These are phyloP conservation scores for Tuber borchii DNA, from an alignment of 495 filamentous ascomycete genomes.

Conservation along the genomic window DNA sequence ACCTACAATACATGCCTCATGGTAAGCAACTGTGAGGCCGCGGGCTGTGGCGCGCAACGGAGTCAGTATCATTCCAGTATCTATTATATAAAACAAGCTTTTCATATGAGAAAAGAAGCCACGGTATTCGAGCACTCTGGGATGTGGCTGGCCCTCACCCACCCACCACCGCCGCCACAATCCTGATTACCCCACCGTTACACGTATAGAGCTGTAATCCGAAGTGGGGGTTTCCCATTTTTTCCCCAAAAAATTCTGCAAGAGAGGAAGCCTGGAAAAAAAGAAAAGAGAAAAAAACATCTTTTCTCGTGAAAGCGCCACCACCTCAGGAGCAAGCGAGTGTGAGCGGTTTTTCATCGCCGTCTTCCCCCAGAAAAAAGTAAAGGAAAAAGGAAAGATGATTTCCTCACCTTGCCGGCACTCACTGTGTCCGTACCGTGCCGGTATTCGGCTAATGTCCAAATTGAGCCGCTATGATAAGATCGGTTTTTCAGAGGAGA, in stretches of 20 bases:
- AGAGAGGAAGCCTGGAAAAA: neutral
- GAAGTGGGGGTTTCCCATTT: neutral
- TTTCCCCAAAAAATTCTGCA: neutral
- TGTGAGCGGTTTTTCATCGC: neutral
- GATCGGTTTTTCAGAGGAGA: conserved; percentile 7
- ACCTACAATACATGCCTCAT: neutral
- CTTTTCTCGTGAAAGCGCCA: neutral
- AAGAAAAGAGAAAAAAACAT: neutral
- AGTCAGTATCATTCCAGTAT: neutral
- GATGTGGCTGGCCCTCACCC: neutral
- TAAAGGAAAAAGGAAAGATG: neutral
- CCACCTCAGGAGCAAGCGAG: neutral
- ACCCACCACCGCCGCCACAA: neutral
- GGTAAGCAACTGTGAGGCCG: neutral
- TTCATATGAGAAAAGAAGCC: neutral
- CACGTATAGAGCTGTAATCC: neutral
- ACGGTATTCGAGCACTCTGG: neutral
- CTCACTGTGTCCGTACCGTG: neutral
- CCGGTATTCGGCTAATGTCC: conserved; percentile 17
- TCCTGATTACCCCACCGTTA: neutral
- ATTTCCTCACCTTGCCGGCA: conserved; percentile 6
- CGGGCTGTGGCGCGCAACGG: neutral
- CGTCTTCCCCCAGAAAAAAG: neutral
- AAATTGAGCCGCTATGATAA: conserved; percentile 6
- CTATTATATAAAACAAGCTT: too few species aligned